phyloP scores from a whole-genome alignment of 2,329 filamentous ascomycete genomes.

The Colletotrichum horii region DNA sequence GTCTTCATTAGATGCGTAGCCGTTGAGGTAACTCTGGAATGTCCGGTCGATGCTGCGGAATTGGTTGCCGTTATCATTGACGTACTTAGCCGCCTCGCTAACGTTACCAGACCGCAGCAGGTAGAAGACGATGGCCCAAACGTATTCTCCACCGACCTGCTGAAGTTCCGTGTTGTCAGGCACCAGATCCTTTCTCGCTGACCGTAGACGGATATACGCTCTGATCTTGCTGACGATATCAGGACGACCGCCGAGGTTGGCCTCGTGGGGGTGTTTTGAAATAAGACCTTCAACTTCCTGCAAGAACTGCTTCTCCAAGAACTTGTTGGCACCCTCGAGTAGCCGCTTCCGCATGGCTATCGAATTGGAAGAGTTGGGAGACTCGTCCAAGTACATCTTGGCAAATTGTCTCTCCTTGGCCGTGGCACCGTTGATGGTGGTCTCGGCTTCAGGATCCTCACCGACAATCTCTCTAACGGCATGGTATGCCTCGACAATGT shows the following conservation, averaged over 20 bases:
- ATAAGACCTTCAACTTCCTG: conserved; percentile 79
- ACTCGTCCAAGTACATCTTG: conserved; percentile 77
- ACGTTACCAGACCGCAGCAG: conserved; percentile 85
- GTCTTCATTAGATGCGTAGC: conserved; percentile 79
- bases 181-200: conserved; percentile 81
- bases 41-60: conserved; percentile 92
- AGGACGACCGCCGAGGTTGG: conserved; percentile 86
- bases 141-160: conserved; percentile 79
- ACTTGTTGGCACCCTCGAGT: conserved; percentile 77
- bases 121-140: conserved; percentile 95
- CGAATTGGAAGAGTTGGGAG: conserved; percentile 66
- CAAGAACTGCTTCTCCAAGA: conserved; percentile 83
- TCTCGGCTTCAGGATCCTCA: conserved; percentile 69
- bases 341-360: conserved; percentile 79
- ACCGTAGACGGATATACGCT: conserved; percentile 85
- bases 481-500: conserved; percentile 82
- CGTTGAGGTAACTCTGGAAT: conserved; percentile 86
- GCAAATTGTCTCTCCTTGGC: conserved; percentile 80
- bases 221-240: conserved; percentile 89
- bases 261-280: conserved; percentile 83
- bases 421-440: conserved; percentile 64
- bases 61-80: conserved; percentile 76
- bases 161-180: conserved; percentile 83
- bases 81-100: conserved; percentile 84
- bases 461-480: conserved; percentile 80